Evolutionary conservation across 225 moss, liverwort and hornwort species (phyloP).

Genomic region (Bryoerythrophyllum caledonicum): DNA sequence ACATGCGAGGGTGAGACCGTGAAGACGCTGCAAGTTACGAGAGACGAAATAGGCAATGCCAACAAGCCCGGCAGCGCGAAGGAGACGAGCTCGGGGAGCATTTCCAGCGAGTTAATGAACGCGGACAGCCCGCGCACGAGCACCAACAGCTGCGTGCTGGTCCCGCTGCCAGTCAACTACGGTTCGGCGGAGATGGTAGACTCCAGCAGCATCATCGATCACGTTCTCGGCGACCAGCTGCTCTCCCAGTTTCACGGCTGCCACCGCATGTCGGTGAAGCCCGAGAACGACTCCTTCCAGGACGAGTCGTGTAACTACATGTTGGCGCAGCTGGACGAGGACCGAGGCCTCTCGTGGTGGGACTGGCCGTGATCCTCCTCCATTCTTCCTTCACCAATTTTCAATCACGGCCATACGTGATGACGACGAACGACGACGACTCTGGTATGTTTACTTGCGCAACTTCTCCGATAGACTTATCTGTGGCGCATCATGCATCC

Average conservation of each 20-base stretch:
- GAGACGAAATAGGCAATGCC: constrained; percentile 21
- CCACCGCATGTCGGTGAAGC: constrained; percentile 60
- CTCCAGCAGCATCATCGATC: constrained; percentile 59
- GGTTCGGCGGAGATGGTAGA: constrained; percentile 35
- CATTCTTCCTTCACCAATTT: constrained; percentile 21
- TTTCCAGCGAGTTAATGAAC: constrained; percentile 80
- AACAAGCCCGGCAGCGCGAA: constrained; percentile 29
- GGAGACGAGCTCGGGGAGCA: constrained; percentile 80
- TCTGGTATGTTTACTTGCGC: constrained; percentile 28
- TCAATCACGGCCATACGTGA: constrained; percentile 3
- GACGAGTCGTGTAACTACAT: constrained; percentile 86
- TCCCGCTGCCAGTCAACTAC: constrained; percentile 40
- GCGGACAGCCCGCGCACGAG: constrained; percentile 82
- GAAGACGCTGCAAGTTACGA: constrained; percentile 18
- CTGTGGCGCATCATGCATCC: background rate
- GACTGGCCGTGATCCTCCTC: constrained; percentile 43
- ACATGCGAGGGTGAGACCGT: constrained; percentile 17
- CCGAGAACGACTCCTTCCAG: constrained; percentile 69
- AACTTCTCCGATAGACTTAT: constrained; percentile 4
- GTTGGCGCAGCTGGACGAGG: constrained; percentile 55
- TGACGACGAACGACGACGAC: background rate
- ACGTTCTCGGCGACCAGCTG: constrained; percentile 48
- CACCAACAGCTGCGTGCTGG: constrained; percentile 57
- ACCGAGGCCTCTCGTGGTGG: constrained; percentile 56
- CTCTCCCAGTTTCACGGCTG: constrained; percentile 47